Evolutionary conservation across 768 basidiomycete species (phyloP), one percentile per base, ranked within the genome.

Genomic region (Agrocybe pediades): DNA sequence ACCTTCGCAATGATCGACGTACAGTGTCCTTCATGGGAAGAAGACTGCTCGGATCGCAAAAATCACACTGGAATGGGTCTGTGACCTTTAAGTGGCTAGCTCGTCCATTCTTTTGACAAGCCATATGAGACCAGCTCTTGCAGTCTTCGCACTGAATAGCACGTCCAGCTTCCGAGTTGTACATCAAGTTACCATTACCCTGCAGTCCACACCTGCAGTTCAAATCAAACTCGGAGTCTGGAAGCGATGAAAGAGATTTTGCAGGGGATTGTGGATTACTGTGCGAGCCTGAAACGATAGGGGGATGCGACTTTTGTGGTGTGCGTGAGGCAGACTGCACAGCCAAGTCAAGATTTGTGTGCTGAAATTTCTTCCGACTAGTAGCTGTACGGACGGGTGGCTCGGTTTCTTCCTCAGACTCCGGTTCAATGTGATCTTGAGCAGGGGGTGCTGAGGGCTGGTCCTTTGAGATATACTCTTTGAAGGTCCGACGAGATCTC

Each of bases 81-180:
- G 19, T 7, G 15, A 3, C 7, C 60, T 41, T 7, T 44, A 42
- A 45, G 57, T 54, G 1, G 63, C 29, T 30, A 7, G 29, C 68
- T 16, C 63, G 23, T 25, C 66, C 68, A 20, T 64, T 44, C n/a
- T 40, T 24, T 47, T 67, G 68, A 43, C 68, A 69, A 16, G 65
- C 61, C 44, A 66, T 51, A 58, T 67, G 65, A 2, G 61, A 63
- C 66, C 65, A 67, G 15, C 56, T 49, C 3, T 25, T 24, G 27
- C 66, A 69, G 5, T 53, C 21, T 19, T 59, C 27, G 30, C 66
- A 67, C 33, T 63, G 63, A 17, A 69, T 51, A 13, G 60, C 58
- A 15, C 39, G 36, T 2, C 55, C 51, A 9, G 30, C 27, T 11
- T 7, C 15, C 15, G 29, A 7, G 29, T 30, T 15, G 29, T 30